A percentile compares a stretch with the other conserved stretches of the same genome.
Conservation (phyloP, 2,329 filamentous ascomycete genomes). For the Colletotrichum sp. region DNA sequence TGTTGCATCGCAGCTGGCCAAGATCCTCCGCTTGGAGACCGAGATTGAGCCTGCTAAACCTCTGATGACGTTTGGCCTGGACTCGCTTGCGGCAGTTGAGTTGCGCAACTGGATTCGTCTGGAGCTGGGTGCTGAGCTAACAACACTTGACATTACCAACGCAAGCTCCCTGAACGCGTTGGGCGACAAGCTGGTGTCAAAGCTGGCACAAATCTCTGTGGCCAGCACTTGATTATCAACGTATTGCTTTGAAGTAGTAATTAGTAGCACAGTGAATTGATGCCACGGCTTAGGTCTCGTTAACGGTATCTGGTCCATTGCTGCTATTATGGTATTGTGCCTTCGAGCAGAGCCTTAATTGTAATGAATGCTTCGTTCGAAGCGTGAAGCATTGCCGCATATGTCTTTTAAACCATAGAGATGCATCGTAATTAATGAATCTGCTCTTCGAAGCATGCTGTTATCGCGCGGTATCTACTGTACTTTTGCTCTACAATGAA, state of each 20-base stretch:
- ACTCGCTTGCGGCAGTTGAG: slow-evolving; percentile 33
- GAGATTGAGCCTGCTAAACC: slow-evolving; percentile 27
- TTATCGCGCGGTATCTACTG: too few species aligned
- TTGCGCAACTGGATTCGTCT: slow-evolving; percentile 28
- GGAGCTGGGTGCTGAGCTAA: slow-evolving; percentile 28
- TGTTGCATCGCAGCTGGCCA: slow-evolving; percentile 24
- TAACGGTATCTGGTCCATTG: not conserved
- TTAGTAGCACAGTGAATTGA: not conserved
- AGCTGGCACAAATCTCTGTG: not conserved
- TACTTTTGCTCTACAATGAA: too few species aligned
- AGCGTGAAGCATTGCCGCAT: too few species aligned
- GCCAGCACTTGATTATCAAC: not conserved
- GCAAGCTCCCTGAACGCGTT: slow-evolving; percentile 26
- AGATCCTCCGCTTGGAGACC: slow-evolving; percentile 25
- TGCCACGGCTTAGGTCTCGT: not conserved
- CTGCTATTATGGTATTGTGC: not conserved
- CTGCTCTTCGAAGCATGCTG: too few species aligned
- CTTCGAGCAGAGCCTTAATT: too few species aligned
- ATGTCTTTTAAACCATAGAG: too few species aligned
- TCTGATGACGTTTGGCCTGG: slow-evolving; percentile 29
- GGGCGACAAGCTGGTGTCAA: slow-evolving; percentile 28
- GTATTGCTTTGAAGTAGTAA: not conserved
- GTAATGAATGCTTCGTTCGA: too few species aligned
- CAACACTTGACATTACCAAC: slow-evolving; percentile 31
- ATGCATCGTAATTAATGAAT: too few species aligned